Base-by-base conservation (phyloP, 768 basidiomycete genomes). In the Lactifluus hygrophoroides region DNA sequence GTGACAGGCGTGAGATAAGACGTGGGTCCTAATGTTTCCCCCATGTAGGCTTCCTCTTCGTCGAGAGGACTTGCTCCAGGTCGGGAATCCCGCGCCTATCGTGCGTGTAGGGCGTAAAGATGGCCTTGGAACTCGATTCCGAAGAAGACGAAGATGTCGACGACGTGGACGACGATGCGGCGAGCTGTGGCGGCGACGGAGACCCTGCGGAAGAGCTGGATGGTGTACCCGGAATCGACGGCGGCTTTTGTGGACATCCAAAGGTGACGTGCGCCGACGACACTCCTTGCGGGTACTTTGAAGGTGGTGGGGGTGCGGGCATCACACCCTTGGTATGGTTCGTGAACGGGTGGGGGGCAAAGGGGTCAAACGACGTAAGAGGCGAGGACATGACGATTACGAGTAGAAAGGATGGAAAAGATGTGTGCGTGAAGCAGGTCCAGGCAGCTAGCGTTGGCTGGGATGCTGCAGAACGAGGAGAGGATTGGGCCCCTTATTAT, bases 331-430 rank as follows among this genome's bases (percentile, higher is more conserved):
- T 69, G 64, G 64, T 66, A 19, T 62, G 51, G 66, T 74, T 71
- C 38, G 80, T 83, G 74, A 84, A 85, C 10, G 81, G 80, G 67
- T 84, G 80, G 19, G 74, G 75, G 21, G 77, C 79, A 65, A 79
- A 78, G 40, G 82, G 82, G 72, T 84, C 73, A 65, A 84, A 84
- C 23, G 79, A 77, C 21, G 72, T 69, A 64, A 71, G 69, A 25
- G 65, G 56, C 37, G 68, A 65, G 32, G 67, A 63, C 49, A 72
- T 66, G 70, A 70, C 70, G 53, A 40, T 32, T 5, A 10, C 32
- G 32, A 32, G 5, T 5, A 9, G 43, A 46, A n/a, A 14, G 56
- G 42, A 57, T 28, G 49, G 47, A 34, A 35, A 47, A 32, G 53
- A 45, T 35, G 25, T 25, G 42, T 9, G 17, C 6, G 19, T 21